Base-by-base conservation (phyloP, 805 yeast species). In the Nakazawaea populi region DNA sequence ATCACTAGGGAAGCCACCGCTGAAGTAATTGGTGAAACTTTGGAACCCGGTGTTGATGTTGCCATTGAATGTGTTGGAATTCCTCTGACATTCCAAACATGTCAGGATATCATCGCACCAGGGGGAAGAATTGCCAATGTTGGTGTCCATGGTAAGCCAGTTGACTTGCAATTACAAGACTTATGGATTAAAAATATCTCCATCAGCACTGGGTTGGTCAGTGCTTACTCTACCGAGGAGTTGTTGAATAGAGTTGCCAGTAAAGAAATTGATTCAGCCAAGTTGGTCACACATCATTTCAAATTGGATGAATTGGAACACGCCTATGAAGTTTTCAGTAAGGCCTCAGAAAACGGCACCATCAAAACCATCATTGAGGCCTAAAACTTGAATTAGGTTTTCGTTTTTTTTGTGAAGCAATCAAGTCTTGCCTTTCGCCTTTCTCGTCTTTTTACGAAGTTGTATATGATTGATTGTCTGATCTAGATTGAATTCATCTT, bases 51-150 rank as follows among this genome's bases (percentile, higher is more conserved):
- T 56, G 87, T 81, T 18, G 85, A 82, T 53, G 82, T 81, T 61
- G 87, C 77, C 42, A 74, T 75, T 55, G 78, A 82, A 66, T 79
- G 87, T 64, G 85, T 85, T 32, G 89, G 87, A 60, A 74, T 84
- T 43, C 82, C 82, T 52, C 68, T 69, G 38, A 81, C 87, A 49
- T 81, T 83, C 61, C 76, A 79, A 57, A 67, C 79, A 55, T 84
- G 85, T 55, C 77, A 82, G 52, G 73, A 73, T 31, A 70, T 77
- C 36, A 73, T 81, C 54, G 67, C 73, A 28, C 74, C 80, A 42
- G 85, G 86, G 52, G 87, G 87, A 30, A 73, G 83, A 53, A 75
- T 77, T 55, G 86, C 85, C 30, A 85, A 82, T 62, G 81, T 82
- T 41, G 87, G 87, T 56, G 79, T 74, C 42, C 79, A 74, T 48